Conservation (phyloP, 306 rosid species). For the Acacia crassicarpa region DNA sequence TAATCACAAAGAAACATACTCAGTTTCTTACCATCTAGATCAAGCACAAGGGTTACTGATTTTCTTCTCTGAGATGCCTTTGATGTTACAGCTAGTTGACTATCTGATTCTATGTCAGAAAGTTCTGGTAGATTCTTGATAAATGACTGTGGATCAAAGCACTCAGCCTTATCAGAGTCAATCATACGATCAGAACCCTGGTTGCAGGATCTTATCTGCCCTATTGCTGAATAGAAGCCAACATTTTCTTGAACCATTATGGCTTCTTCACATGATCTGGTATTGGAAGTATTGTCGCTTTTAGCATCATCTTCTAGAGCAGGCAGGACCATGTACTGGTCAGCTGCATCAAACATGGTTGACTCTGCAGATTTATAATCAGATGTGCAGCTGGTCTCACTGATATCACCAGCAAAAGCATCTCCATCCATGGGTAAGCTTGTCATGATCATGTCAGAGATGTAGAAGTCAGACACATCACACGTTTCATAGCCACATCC, state of each 20-base stretch:
- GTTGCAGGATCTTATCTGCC: conserved; percentile 68
- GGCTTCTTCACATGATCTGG: conserved; percentile 53
- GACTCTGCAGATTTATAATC: conserved; percentile 62
- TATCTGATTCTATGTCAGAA: conserved; percentile 71
- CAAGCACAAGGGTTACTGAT: conserved; percentile 81
- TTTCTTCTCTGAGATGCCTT: conserved; percentile 62
- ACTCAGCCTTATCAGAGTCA: conserved; percentile 68
- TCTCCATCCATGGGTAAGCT: conserved; percentile 66
- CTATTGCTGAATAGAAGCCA: conserved; percentile 69
- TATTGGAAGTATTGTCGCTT: conserved; percentile 44
- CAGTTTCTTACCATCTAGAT: conserved; percentile 88
- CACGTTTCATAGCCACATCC: conserved; percentile 62
- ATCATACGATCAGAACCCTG: conserved; percentile 58
- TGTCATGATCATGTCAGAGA: conserved; percentile 92
- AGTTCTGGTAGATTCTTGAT: conserved; percentile 85
- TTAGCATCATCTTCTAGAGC: conserved; percentile 73
- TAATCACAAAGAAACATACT: conserved; percentile 14
- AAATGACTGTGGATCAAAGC: conserved; percentile 87
- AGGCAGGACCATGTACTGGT: conserved; percentile 76
- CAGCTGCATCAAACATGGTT: conserved; percentile 61
- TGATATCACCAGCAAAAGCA: conserved; percentile 50
- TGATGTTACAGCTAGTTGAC: conserved; percentile 51
- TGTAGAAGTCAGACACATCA: conserved; percentile 84
- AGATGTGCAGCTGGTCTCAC: conserved; percentile 51
- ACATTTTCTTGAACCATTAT: conserved; percentile 50